Percentiles rank a stretch among this genome's conserved stretches.
These are phyloP conservation scores for Eucalyptus melliodora DNA, from an alignment of 345 rosid genomes.

Conservation along the genomic window DNA sequence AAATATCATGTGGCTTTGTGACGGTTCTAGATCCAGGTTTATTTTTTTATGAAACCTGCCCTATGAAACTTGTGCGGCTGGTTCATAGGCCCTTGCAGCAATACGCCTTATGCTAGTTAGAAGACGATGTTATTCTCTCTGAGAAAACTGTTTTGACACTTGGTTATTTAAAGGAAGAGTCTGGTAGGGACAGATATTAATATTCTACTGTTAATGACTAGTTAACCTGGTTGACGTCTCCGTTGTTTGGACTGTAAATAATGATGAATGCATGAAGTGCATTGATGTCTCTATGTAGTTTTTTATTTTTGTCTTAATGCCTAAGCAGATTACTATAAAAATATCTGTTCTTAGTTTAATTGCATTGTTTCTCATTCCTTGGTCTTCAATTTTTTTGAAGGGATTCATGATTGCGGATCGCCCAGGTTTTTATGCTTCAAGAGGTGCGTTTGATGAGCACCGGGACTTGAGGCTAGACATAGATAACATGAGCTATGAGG, in stretches of 20 bases:
- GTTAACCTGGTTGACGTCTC: background rate
- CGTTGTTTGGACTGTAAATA: background rate
- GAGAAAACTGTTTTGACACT: background rate
- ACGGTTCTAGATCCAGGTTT: background rate
- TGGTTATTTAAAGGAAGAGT: background rate
- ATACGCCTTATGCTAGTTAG: background rate
- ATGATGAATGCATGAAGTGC: background rate
- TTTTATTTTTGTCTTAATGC: background rate
- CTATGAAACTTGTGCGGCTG: background rate
- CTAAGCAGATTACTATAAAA: background rate
- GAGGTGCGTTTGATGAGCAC: constrained; percentile 55
- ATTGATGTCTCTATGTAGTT: background rate
- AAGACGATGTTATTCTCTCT: background rate
- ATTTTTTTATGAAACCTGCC: background rate
- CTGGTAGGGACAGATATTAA: background rate
- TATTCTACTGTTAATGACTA: background rate
- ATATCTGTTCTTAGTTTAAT: background rate
- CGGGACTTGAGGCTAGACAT: constrained; percentile 81
- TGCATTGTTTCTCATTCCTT: background rate
- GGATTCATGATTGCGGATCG: constrained; percentile 42
- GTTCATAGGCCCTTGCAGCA: background rate
- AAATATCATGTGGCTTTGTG: background rate
- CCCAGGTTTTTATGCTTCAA: constrained; percentile 36
- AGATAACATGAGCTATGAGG: constrained; percentile 91
- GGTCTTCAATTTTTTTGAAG: constrained; percentile 16